A percentile compares a stretch with the other conserved stretches of the same genome.
phyloP scores from a whole-genome alignment of 352 stramenopile species.

The Phytophthora ramorum region DNA sequence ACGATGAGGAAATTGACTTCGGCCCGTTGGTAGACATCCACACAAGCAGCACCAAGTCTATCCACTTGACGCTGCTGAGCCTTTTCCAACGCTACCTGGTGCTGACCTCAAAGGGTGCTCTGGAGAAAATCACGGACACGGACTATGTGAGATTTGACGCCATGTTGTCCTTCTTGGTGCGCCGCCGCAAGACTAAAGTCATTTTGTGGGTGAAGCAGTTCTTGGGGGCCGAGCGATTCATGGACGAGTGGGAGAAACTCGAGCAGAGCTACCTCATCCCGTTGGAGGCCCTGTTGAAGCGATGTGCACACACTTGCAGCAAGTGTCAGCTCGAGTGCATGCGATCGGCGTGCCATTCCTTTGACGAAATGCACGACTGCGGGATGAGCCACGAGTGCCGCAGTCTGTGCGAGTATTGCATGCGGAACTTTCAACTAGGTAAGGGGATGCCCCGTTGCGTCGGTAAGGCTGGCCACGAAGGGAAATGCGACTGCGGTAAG shows the following conservation, averaged over 20 bases:
- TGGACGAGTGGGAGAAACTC: constrained; percentile 42
- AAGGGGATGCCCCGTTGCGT: constrained; percentile 36
- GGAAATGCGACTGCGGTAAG: constrained; percentile 46
- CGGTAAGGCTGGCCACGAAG: constrained; percentile 42
- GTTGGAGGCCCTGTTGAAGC: constrained; percentile 35
- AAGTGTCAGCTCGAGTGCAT: constrained; percentile 52
- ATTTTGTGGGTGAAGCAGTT: constrained; percentile 40
- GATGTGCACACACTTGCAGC: constrained; percentile 42
- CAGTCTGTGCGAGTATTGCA: constrained; percentile 45
- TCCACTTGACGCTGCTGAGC: constrained; percentile 13
- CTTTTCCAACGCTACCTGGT: constrained; percentile 39
- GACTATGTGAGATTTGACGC: constrained; percentile 46
- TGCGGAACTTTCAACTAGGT: constrained; percentile 15
- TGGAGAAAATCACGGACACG: constrained; percentile 28
- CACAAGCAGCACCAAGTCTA: neutral
- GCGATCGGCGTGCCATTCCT: constrained; percentile 36
- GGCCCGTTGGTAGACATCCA: constrained; percentile 17
- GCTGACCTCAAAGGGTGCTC: constrained; percentile 21
- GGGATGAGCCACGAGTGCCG: constrained; percentile 49
- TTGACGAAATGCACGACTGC: constrained; percentile 45
- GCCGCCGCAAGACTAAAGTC: constrained; percentile 43
- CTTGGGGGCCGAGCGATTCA: constrained; percentile 38
- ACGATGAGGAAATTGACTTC: constrained; percentile 42
- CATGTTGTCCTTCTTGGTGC: constrained; percentile 45
- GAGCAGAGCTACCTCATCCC: constrained; percentile 31